Base-by-base conservation (phyloP, 495 filamentous ascomycete genomes). In the Penicillium herquei region DNA sequence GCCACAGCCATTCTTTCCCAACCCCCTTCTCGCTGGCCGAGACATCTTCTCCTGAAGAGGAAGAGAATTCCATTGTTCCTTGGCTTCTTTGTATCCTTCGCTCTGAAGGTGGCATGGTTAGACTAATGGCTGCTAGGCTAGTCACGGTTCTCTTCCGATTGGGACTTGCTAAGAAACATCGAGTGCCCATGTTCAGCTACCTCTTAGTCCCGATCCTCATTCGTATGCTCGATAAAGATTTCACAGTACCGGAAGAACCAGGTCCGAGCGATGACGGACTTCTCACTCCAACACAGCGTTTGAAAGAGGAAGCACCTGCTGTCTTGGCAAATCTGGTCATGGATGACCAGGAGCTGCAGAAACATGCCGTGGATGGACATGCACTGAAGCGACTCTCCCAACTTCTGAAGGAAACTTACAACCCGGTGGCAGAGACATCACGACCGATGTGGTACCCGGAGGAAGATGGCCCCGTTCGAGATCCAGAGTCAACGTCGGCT, bases 51-150 rank as follows among this genome's bases (percentile, higher is more conserved):
- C 52, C 72, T 1, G 84, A 87, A 41, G 85, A 91, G 7, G 81
- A 85, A 13, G 93, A 96, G 59, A 95, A 84, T 54, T 82, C 87
- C 16, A 70, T 98, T 10, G 81, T 96, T 39, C 84, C 87, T 10
- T 97, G 91, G 89, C 83, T 98, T 11, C 81, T 97, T 30, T 77
- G 83, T 51, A 66, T 90, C 12, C 78, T 87, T 26, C 80, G 90
- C 58, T 81, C 81, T 11, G 80, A 83, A 47, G 71, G 70, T 42
- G 86, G 84, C 7, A 74, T 86, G 61, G 80, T 83, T 32, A 82
- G 90, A 26, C 70, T 96, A 48, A 87, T 87, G 80, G 89, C 95
- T n/a, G 84, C 87, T 14, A 87, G 85, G 40, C 75, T 96, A 2
- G 76, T 96, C 37, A 85, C 88, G 3, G 84, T 84, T n/a, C 74